Evolutionary conservation across 768 basidiomycete genomes (phyloP).

Genomic region (Rhodosporidiobolus sp.): DNA sequence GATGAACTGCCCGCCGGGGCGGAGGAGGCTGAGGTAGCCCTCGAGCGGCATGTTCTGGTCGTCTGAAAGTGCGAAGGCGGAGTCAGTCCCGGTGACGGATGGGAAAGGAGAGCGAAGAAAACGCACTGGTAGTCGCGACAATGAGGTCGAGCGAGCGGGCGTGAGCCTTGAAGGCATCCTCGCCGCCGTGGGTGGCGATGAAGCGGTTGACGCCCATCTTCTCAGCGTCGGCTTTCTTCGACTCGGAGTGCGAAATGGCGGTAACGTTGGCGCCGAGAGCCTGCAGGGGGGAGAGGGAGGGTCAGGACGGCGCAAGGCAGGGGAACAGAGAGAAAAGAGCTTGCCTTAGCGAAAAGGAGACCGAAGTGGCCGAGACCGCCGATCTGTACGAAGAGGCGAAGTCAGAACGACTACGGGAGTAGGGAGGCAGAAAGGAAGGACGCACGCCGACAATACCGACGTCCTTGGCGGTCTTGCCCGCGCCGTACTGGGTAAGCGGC

Average conservation of each 20-base stretch:
- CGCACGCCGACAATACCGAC: slow-evolving; percentile 66
- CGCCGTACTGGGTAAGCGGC: slow-evolving; percentile 59
- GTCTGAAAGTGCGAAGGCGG: slow-evolving; percentile 5
- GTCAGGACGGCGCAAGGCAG: slow-evolving; percentile 49
- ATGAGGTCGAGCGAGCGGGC: slow-evolving; percentile 51
- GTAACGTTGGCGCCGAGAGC: slow-evolving; percentile 62
- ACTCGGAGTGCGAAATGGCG: slow-evolving; percentile 59
- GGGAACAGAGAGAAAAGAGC: neutral
- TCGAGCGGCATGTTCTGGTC: slow-evolving; percentile 52
- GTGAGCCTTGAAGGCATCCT: slow-evolving; percentile 46
- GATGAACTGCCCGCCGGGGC: slow-evolving; percentile 59
- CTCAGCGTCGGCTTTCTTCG: slow-evolving; percentile 59
- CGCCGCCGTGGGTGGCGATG: slow-evolving; percentile 53
- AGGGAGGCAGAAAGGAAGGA: too few species aligned
- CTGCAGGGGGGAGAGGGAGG: slow-evolving; percentile 53
- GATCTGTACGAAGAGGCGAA: too few species aligned
- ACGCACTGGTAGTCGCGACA: slow-evolving; percentile 52
- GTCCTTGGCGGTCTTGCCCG: slow-evolving; percentile 57
- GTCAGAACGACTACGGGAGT: too few species aligned
- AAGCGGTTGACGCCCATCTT: slow-evolving; percentile 60
- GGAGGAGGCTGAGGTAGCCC: slow-evolving; percentile 58
- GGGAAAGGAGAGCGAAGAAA: neutral
- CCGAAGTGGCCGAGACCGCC: slow-evolving; percentile 53
- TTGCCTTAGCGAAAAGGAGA: slow-evolving; percentile 53
- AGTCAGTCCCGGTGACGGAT: neutral